Evolutionary conservation across 192 early-diverging fungal species (phyloP).

Genomic region (Coemansia sp.): DNA sequence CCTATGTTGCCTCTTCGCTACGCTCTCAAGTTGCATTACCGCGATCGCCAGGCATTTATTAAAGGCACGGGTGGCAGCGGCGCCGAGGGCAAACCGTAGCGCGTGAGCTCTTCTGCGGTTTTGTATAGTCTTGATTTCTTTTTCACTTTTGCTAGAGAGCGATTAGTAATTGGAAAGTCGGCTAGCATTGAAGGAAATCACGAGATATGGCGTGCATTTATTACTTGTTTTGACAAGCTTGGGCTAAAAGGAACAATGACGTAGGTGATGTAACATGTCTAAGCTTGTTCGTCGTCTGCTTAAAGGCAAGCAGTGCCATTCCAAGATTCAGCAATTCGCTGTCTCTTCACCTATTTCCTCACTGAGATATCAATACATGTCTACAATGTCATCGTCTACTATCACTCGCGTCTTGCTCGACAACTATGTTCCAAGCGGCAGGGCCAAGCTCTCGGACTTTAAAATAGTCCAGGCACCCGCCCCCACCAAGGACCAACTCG

Average conservation of each 20-base stretch:
- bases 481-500: slow-evolving; percentile 26
- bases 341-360: not conserved
- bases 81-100: not conserved
- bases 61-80: not conserved
- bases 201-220: not conserved
- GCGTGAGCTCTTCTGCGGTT: not conserved
- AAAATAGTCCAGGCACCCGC: slow-evolving; percentile 5
- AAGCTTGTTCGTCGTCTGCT: too few relatives aligned
- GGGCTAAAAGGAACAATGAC: too few relatives aligned
- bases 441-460: slow-evolving; percentile 26
- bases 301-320: too few relatives aligned
- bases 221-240: too few relatives aligned
- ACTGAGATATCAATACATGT: not conserved
- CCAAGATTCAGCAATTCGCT: not conserved
- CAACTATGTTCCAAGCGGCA: slow-evolving; percentile 13
- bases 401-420: slow-evolving; percentile 23
- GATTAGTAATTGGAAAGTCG: not conserved
- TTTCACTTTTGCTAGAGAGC: not conserved
- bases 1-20: slow-evolving; percentile 45
- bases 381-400: slow-evolving; percentile 3
- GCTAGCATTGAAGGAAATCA: not conserved
- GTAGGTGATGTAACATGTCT: too few relatives aligned
- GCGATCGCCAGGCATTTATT: slow-evolving; percentile 3
- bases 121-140: not conserved
- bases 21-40: slow-evolving; percentile 46